A percentile compares a stretch with the other conserved stretches of the same genome.
These are phyloP conservation scores for Malania oleifera DNA, from an alignment of 164 flowering plant genomes.

Conservation along the genomic window DNA sequence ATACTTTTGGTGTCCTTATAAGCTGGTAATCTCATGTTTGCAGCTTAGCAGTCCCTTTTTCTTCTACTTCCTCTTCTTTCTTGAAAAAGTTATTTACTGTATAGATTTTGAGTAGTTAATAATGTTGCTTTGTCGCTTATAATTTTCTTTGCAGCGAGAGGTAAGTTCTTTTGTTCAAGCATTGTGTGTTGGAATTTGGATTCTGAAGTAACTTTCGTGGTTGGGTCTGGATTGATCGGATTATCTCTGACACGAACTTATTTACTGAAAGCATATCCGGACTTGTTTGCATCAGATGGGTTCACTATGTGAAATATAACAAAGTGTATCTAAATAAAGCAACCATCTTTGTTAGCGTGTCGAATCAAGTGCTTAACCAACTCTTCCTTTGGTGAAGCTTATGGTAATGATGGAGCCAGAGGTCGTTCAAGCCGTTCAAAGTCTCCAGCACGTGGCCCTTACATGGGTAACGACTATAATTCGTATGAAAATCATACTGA, in stretches of 20 bases:
- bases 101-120: constrained; percentile 13
- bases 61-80: not conserved
- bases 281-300: constrained; percentile 45
- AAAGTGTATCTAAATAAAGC: constrained; percentile 53
- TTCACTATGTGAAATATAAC: constrained; percentile 47
- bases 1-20: constrained; percentile 29
- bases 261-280: constrained; percentile 47
- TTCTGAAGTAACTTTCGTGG: constrained; percentile 56
- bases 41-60: constrained; percentile 16
- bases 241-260: constrained; percentile 40
- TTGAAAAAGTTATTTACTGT: not conserved
- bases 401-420: constrained; percentile 76
- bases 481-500: constrained; percentile 54
- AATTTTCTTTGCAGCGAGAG: constrained; percentile 81
- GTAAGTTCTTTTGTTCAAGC: constrained; percentile 82
- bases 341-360: constrained; percentile 44
- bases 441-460: constrained; percentile 63
- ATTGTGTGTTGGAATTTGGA: constrained; percentile 58
- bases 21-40: constrained; percentile 42
- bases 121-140: constrained; percentile 34
- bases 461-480: constrained; percentile 39
- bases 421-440: constrained; percentile 68
- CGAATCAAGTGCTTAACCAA: constrained; percentile 59
- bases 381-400: constrained; percentile 96
- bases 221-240: constrained; percentile 54